phyloP scores from a whole-genome alignment of 2,329 filamentous ascomycete genomes.

The Exophiala oligosperma region DNA sequence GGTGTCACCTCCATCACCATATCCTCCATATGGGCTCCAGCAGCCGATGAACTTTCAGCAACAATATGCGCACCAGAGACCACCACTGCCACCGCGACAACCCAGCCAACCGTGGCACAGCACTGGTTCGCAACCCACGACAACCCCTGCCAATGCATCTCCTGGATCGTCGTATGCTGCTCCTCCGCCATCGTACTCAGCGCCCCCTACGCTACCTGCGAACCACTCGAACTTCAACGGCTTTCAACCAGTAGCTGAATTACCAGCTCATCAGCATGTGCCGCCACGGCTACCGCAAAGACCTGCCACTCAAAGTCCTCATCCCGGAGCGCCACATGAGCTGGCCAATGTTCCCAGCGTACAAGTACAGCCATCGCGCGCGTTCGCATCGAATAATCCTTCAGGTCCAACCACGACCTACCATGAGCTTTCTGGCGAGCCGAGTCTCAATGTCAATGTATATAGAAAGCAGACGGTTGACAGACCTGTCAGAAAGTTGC shows the following conservation, averaged over 20 bases:
- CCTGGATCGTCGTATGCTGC: background rate
- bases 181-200: background rate
- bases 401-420: background rate
- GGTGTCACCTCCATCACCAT: background rate
- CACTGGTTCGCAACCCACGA: background rate
- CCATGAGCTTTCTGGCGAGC: slow-evolving; percentile 13
- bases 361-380: background rate
- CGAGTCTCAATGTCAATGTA: background rate
- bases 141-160: background rate
- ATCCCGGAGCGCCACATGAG: background rate
- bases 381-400: background rate
- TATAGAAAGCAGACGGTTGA: background rate
- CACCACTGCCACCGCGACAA: slow-evolving; percentile 3
- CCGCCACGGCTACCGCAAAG: background rate
- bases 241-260: background rate
- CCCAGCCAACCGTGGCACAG: slow-evolving; percentile 4
- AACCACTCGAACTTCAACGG: background rate
- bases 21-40: slow-evolving; percentile 1
- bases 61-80: background rate
- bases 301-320: background rate
- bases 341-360: background rate
- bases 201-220: background rate
- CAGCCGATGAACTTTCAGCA: background rate
- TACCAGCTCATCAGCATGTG: background rate
- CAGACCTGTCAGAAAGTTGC: background rate